Percentiles rank a stretch among this genome's conserved stretches.
These are phyloP conservation scores for Lanmaoa rubissima DNA, from an alignment of 768 basidiomycete species.

Conservation along the genomic window DNA sequence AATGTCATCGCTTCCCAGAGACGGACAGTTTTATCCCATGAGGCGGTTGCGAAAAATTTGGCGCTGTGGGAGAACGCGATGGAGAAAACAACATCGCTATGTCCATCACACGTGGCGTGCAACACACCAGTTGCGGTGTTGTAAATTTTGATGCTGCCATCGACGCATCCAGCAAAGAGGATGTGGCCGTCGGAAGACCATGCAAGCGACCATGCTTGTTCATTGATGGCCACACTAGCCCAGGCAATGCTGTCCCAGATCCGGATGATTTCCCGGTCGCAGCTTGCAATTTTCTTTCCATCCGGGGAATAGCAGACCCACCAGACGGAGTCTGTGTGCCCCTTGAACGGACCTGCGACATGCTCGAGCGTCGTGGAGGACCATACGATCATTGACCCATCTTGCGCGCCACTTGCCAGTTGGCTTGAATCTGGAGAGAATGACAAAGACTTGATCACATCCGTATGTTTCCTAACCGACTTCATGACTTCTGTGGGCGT, in stretches of 20 bases:
- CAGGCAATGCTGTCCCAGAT: slow-evolving; percentile 16
- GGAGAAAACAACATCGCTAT: slow-evolving; percentile 19
- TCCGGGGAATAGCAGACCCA: slow-evolving; percentile 20
- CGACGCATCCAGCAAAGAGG: slow-evolving; percentile 18
- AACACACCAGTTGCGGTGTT: slow-evolving; percentile 5
- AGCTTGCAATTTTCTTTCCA: slow-evolving; percentile 19
- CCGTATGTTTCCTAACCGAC: slow-evolving; percentile 3
- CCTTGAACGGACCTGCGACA: slow-evolving; percentile 6
- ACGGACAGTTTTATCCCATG: slow-evolving; percentile 28
- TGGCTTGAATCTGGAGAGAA: slow-evolving; percentile 19
- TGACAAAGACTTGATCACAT: slow-evolving; percentile 10
- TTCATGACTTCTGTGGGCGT: neutral
- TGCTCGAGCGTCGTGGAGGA: slow-evolving; percentile 5
- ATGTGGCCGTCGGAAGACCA: slow-evolving; percentile 17
- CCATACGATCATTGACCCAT: slow-evolving; percentile 21
- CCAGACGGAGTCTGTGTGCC: slow-evolving; percentile 15
- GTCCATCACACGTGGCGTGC: slow-evolving; percentile 4
- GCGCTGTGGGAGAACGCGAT: slow-evolving; percentile 19
- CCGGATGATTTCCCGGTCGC: slow-evolving; percentile 17
- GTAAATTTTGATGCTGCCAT: slow-evolving; percentile 16
- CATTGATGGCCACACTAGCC: neutral
- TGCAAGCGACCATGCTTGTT: slow-evolving; percentile 21
- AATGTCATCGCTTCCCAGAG: slow-evolving; percentile 25
- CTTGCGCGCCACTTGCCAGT: slow-evolving; percentile 16
- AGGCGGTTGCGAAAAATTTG: slow-evolving; percentile 28